Evolutionary conservation across 2,329 filamentous ascomycete species (phyloP).

Genomic region (Teratosphaeriaceae sp.): DNA sequence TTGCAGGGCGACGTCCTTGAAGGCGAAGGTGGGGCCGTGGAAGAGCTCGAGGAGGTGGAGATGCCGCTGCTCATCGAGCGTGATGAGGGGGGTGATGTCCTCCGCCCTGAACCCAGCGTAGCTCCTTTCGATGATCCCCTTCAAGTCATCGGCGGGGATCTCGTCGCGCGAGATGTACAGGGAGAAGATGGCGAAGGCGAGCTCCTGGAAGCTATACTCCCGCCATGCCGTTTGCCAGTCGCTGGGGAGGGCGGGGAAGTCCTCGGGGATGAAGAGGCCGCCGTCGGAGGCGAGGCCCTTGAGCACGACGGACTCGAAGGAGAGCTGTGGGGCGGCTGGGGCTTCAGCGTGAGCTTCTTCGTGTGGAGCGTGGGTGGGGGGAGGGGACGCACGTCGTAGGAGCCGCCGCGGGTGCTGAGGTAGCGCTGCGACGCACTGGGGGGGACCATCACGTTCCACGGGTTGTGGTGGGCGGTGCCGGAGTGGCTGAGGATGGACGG

Average conservation of each 20-base stretch:
- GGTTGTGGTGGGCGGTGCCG: not conserved
- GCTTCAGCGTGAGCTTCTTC: conserved; percentile 25
- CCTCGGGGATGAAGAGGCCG: conserved; percentile 82
- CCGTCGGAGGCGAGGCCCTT: conserved; percentile 83
- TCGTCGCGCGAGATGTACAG: conserved; percentile 81
- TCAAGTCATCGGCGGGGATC: conserved; percentile 73
- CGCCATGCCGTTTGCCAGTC: conserved; percentile 67
- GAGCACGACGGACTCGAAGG: conserved; percentile 84
- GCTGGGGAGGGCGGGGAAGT: conserved; percentile 59
- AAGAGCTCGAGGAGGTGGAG: conserved; percentile 89
- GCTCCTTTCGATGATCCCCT: conserved; percentile 72
- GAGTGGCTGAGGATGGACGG: not conserved
- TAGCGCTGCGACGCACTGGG: conserved; percentile 54
- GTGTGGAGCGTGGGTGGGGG: not conserved
- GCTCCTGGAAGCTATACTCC: conserved; percentile 69
- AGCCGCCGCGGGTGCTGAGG: conserved; percentile 56
- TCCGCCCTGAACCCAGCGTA: conserved; percentile 83
- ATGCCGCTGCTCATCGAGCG: conserved; percentile 63
- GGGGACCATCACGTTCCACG: conserved; percentile 6
- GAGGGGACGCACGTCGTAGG: conserved; percentile 48
- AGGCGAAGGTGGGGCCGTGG: conserved; percentile 90
- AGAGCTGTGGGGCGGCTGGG: conserved; percentile 61
- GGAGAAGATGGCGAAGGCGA: conserved; percentile 78
- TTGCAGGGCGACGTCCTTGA: conserved; percentile 92
- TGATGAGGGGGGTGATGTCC: conserved; percentile 71